Evolutionary conservation across 208 protist genomes (phyloP), one percentile per base, ranked within the genome.

Genomic region (Porcisia deanei): DNA sequence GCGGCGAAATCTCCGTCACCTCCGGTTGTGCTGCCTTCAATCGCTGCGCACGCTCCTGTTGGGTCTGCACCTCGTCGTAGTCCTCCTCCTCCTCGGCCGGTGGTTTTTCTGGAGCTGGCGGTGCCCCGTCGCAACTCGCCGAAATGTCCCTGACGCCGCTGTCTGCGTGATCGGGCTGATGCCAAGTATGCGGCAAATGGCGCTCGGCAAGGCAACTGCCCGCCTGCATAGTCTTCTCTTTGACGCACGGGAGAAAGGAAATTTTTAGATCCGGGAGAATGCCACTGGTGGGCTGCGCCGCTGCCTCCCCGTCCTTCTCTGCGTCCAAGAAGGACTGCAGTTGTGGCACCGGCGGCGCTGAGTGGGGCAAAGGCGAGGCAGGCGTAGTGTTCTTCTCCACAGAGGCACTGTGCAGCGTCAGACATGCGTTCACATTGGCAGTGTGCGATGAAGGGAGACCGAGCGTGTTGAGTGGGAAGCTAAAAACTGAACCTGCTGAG

Each of bases 1-100:
- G 94, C n/a, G 93, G 93, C 54, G 95, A 78, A 57, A 97, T 77
- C 79, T 97, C 86, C 47, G 91, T 97, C 37, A 86, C 93, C 73
- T 92, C 83, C 20, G 88, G 88, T 43, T 92, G 73, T 18, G 83
- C 80, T 34, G 77, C 79, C 65, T 84, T 85, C n/a, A 95, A 75
- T 9, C 90, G 87, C 67, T 86, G 82, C 60, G 87, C 79, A 0
- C 90, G 84, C 54, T 95, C 89, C 76, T 94, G 85, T 49, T 85
- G 85, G 71, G 86, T 87, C 60, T 59, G 75, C 53, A 83, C 77
- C 70, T 95, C 91, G 71, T 97, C 84, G 14, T 39, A 77, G 25
- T 90, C 84, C 22, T 61, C 71, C 20, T 85, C 71, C 25, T 71
- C 61, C 14, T 60, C 22, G 37, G 18, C 30, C 30, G 30, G 30